Base-by-base conservation (phyloP, 192 early-diverging fungal genomes). In the Polychytrium aggregatum region DNA sequence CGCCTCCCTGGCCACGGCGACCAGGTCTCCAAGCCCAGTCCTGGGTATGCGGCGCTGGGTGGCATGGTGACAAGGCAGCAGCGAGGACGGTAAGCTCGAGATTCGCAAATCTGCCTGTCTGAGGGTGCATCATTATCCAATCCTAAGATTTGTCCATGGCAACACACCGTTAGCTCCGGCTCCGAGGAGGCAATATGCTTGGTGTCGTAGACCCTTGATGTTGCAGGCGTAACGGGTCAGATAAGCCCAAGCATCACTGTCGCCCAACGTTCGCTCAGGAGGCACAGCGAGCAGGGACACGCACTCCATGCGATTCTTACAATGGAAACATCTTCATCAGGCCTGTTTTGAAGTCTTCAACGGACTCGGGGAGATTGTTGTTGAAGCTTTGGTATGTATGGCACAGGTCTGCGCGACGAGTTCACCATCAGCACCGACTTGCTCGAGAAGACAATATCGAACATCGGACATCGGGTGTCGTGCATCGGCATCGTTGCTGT, bases 341-440 rank as follows among this genome's bases (percentile, higher is more conserved):
- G 0, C 57, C 52, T 0, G 44, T 55, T 56, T 89, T 90, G 71
- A 85, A 92, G 5, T 81, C 82, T 0, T 47, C 50, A n/a, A 87
- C 52, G 13, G 73, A 63, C 2, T 62, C 52, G 0, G 89, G 90
- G 17, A 93, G 63, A 22, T 73, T 63, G 31, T 65, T 53, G 59
- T 81, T 66, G 51, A 97, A 92, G 54, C 88, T 81, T 33, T 83
- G 70, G 24, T 75, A 64, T 0, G 82, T 77, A 28, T 91, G 90
- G 51, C 82, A 79, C n/a, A 93, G 41, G 63, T 97, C 92, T 61
- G 46, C 14, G 27, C 0, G 14, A 13, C 33, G 1, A 35, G n/a
- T n/a, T n/a, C n/a, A n/a, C n/a, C n/a, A n/a, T n/a, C n/a, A n/a
- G n/a, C n/a, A n/a, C n/a, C n/a, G n/a, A 41, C 17, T 14, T 28